Evolutionary conservation across 2,329 filamentous ascomycete genomes (phyloP).

Genomic region (Colletotrichum plurivorum): DNA sequence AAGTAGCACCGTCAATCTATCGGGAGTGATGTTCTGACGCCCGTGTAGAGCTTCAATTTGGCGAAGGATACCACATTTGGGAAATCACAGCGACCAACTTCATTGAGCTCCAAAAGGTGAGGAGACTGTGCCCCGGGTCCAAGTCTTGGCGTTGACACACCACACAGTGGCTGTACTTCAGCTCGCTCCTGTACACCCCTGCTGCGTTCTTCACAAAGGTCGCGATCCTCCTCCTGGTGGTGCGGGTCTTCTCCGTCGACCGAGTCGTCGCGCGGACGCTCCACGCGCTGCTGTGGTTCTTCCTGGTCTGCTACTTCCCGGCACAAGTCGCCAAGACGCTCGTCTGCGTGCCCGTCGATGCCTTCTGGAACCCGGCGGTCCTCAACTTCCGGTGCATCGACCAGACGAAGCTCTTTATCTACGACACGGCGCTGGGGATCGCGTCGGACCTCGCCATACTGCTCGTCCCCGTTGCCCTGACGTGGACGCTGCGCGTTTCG

Average conservation of each 20-base stretch:
- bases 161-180: constrained; percentile 46
- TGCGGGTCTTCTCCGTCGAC: constrained; percentile 49
- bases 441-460: constrained; percentile 53
- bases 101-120: constrained; percentile 25
- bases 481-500: constrained; percentile 47
- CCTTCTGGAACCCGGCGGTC: constrained; percentile 44
- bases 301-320: constrained; percentile 47
- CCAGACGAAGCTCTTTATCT: constrained; percentile 49
- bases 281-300: constrained; percentile 45
- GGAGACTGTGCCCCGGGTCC: background rate
- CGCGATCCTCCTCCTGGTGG: constrained; percentile 49
- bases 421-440: constrained; percentile 49
- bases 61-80: constrained; percentile 31
- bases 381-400: constrained; percentile 47
- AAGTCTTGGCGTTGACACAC: background rate
- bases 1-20: background rate
- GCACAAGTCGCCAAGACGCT: constrained; percentile 46
- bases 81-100: constrained; percentile 26
- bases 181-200: constrained; percentile 48
- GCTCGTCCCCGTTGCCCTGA: constrained; percentile 50
- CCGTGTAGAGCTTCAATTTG: constrained; percentile 22
- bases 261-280: constrained; percentile 44
- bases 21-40: background rate
- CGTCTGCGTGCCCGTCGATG: constrained; percentile 44
- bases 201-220: constrained; percentile 49